Conservation (phyloP, 2,329 filamentous ascomycete species). For the Colletotrichum lentis region DNA sequence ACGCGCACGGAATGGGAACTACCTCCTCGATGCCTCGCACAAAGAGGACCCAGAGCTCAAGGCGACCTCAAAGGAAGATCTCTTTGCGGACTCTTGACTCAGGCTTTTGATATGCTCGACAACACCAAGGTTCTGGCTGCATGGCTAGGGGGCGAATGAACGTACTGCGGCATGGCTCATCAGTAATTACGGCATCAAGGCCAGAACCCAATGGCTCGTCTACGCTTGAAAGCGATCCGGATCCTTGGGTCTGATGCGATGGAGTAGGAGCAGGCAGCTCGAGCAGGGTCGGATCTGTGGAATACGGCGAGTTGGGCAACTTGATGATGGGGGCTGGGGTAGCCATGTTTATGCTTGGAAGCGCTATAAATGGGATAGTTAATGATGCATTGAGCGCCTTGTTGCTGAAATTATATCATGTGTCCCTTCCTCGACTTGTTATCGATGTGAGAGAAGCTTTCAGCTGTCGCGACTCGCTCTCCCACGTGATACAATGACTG, state of each 20-base stretch:
- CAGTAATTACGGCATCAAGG: conserved; percentile 22
- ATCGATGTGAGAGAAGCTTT: not conserved
- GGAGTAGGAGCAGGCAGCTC: too few species aligned
- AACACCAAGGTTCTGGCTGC: conserved; percentile 16
- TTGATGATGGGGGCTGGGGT: not conserved
- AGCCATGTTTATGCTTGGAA: not conserved
- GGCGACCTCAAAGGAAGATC: not conserved
- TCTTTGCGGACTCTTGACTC: not conserved
- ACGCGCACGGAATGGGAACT: too few species aligned
- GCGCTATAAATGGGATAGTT: not conserved
- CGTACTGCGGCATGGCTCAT: not conserved
- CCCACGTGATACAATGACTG: not conserved
- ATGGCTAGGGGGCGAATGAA: conserved; percentile 15
- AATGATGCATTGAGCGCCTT: not conserved
- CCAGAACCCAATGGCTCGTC: conserved; percentile 3
- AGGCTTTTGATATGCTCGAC: conserved; percentile 15
- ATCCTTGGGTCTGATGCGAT: not conserved
- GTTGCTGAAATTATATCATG: not conserved
- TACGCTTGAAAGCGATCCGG: not conserved
- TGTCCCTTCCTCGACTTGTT: not conserved
- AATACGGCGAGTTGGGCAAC: not conserved
- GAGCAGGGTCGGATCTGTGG: not conserved
- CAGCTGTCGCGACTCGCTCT: not conserved
- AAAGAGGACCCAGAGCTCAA: not conserved
- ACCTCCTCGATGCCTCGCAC: too few species aligned